Percentiles rank a stretch among this genome's conserved stretches.
phyloP scores from a whole-genome alignment of 2,329 filamentous ascomycete genomes.

The Aureobasidium subglaciale region DNA sequence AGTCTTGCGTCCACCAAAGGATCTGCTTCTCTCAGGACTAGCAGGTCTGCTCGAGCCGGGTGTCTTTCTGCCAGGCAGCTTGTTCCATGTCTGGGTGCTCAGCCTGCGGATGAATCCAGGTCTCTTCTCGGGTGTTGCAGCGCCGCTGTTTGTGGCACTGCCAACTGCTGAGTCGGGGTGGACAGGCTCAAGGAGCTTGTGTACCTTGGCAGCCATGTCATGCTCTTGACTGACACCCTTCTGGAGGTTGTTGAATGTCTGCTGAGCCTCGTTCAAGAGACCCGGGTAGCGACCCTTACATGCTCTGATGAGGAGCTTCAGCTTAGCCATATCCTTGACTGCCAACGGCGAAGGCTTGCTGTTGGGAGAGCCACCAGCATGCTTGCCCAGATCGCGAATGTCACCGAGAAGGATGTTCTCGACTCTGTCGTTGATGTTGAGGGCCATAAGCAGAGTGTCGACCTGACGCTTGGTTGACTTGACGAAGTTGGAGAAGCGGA shows the following conservation, averaged over 20 bases:
- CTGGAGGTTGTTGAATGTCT: conserved; percentile 8
- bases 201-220: conserved; percentile 7
- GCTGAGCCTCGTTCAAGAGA: not conserved
- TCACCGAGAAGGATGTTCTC: conserved; percentile 26
- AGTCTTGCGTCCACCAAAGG: conserved; percentile 1
- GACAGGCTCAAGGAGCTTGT: conserved; percentile 5
- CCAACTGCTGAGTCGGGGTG: conserved; percentile 2
- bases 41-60: conserved; percentile 5
- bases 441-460: conserved; percentile 33
- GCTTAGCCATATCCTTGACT: conserved; percentile 13
- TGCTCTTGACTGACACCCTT: not conserved
- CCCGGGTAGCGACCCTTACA: conserved; percentile 12
- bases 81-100: conserved; percentile 12
- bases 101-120: conserved; percentile 13
- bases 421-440: conserved; percentile 37
- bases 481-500: conserved; percentile 37
- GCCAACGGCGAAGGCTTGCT: not conserved
- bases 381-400: conserved; percentile 35
- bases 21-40: not conserved
- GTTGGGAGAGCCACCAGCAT: not conserved
- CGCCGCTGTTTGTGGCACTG: conserved; percentile 2
- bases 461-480: conserved; percentile 35
- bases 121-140: conserved; percentile 12
- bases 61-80: conserved; percentile 8
- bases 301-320: conserved; percentile 13